Percentiles rank a stretch among this genome's conserved stretches.
Evolutionary conservation across 352 stramenopile genomes (phyloP).

Genomic region (Pythium aristosporum): DNA sequence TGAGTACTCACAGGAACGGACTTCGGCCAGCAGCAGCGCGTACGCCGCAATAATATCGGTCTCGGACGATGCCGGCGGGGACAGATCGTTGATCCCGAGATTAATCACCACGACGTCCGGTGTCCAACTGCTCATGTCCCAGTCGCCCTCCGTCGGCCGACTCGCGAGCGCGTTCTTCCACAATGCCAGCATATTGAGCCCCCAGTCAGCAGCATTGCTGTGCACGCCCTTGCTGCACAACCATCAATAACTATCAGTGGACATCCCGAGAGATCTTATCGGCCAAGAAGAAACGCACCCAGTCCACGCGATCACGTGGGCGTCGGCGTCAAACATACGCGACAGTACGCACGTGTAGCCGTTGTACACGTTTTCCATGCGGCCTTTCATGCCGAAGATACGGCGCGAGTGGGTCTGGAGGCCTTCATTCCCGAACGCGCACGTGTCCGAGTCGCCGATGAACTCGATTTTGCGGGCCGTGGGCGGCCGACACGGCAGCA

Average conservation of each 20-base stretch:
- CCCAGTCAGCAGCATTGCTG: conserved; percentile 84
- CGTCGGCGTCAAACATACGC: conserved; percentile 83
- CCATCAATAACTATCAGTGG: not conserved
- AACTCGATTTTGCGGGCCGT: conserved; percentile 73
- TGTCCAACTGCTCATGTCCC: conserved; percentile 75
- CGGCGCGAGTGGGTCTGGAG: conserved; percentile 69
- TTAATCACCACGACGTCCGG: conserved; percentile 87
- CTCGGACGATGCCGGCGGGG: conserved; percentile 78
- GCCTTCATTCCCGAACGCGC: conserved; percentile 84
- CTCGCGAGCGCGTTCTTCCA: conserved; percentile 88
- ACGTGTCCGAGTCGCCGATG: conserved; percentile 84
- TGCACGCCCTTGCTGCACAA: conserved; percentile 73
- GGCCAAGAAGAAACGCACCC: conserved; percentile 35
- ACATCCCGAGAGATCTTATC: too few species aligned
- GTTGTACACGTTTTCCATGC: conserved; percentile 89
- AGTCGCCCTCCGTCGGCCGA: conserved; percentile 50
- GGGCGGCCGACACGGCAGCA: conserved; percentile 45
- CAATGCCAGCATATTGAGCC: conserved; percentile 71
- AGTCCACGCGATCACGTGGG: conserved; percentile 85
- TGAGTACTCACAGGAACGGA: conserved; percentile 64
- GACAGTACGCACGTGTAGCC: conserved; percentile 80
- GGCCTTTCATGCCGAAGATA: conserved; percentile 84
- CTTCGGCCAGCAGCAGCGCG: conserved; percentile 68
- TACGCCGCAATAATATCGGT: conserved; percentile 83
- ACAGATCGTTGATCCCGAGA: conserved; percentile 81